Evolutionary conservation across 805 yeast species (phyloP).

Genomic region (Cyberlindnera euphorbiiphila): DNA sequence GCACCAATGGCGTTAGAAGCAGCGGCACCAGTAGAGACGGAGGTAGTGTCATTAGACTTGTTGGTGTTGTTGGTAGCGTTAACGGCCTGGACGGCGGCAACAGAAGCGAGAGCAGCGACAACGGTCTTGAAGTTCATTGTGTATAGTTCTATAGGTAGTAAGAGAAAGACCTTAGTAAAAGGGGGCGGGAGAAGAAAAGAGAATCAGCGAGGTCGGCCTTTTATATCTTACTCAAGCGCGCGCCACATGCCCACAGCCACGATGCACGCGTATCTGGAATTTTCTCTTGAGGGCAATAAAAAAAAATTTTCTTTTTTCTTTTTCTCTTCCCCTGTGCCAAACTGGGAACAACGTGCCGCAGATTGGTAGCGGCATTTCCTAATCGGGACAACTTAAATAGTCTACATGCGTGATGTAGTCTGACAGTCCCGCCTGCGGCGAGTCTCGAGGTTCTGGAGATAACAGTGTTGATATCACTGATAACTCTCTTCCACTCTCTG

Average conservation of each 20-base stretch:
- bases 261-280: constrained; percentile 17
- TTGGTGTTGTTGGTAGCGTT: constrained; percentile 33
- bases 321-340: constrained; percentile 1
- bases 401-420: constrained; percentile 4
- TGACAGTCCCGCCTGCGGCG: too few species aligned
- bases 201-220: constrained; percentile 7
- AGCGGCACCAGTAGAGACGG: constrained; percentile 47
- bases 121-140: constrained; percentile 71
- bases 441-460: too few species aligned
- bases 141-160: constrained; percentile 12
- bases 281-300: constrained; percentile 9
- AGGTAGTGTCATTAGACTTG: constrained; percentile 41
- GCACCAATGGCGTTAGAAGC: constrained; percentile 58
- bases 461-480: too few species aligned
- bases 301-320: constrained; percentile 1
- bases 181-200: constrained; percentile 1
- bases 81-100: constrained; percentile 65
- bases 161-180: constrained; percentile 6
- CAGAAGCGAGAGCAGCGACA: constrained; percentile 66
- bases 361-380: constrained; percentile 10
- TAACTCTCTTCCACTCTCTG: too few species aligned
- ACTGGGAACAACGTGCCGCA: constrained; percentile 11
- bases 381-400: constrained; percentile 6
- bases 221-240: constrained; percentile 10
- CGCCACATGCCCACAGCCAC: constrained; percentile 14